Percentiles rank a stretch among this genome's conserved stretches.
Evolutionary conservation across 208 protist genomes (phyloP).

Genomic region (Endotrypanum monterogeii): DNA sequence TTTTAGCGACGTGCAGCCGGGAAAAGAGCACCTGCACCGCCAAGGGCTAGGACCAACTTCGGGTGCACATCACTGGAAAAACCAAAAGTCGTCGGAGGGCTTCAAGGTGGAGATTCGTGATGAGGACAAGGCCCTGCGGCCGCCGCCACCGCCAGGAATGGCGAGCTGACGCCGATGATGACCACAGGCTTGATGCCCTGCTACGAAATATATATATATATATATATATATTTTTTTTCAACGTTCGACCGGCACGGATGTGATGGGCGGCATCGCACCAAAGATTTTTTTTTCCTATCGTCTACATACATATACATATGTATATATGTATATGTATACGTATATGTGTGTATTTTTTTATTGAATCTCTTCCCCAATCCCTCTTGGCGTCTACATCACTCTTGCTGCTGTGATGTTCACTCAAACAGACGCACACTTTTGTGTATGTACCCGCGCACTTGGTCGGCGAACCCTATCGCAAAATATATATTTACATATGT

Average conservation of each 20-base stretch:
- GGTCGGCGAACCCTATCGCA: too few relatives aligned
- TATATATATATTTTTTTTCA: too few relatives aligned
- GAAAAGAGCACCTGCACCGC: constrained; percentile 68
- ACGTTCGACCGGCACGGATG: too few relatives aligned
- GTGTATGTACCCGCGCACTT: background rate
- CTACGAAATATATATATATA: too few relatives aligned
- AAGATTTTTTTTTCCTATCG: too few relatives aligned
- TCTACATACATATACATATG: too few relatives aligned
- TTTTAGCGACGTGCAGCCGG: constrained; percentile 84
- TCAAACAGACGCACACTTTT: background rate
- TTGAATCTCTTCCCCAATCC: background rate
- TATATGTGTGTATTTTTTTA: too few relatives aligned
- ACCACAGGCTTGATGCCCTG: too few relatives aligned
- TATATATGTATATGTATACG: too few relatives aligned
- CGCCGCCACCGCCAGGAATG: constrained; percentile 76
- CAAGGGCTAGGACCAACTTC: constrained; percentile 73
- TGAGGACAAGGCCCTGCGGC: constrained; percentile 79
- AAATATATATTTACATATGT: too few relatives aligned
- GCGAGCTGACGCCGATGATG: constrained; percentile 10
- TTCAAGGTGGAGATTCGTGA: constrained; percentile 81
- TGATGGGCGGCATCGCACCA: too few relatives aligned
- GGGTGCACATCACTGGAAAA: constrained; percentile 70
- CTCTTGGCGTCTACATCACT: background rate
- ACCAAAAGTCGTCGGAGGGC: constrained; percentile 48
- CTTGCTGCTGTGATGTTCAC: background rate